A percentile compares a stretch with the other conserved stretches of the same genome.
Evolutionary conservation across 73 alveolate species (phyloP).

Genomic region (Uronychia binucleata): DNA sequence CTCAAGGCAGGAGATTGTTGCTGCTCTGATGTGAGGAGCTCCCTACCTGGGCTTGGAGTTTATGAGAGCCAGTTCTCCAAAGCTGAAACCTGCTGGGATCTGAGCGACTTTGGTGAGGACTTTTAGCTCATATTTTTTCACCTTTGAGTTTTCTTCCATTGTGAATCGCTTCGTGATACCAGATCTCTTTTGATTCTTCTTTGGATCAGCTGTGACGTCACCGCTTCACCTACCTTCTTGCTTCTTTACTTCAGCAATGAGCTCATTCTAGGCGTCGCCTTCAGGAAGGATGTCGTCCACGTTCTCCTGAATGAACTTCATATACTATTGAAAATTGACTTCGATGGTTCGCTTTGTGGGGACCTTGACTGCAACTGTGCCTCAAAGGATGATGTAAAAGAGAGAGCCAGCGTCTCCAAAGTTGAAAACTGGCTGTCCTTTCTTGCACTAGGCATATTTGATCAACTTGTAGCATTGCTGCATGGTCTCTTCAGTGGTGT

Average conservation of each 20-base stretch:
- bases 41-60: constrained; percentile 41
- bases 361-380: constrained; percentile 57
- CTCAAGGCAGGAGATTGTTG: constrained; percentile 22
- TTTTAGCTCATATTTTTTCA: constrained; percentile 1
- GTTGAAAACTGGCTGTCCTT: constrained; percentile 42
- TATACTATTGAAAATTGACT: constrained; percentile 7
- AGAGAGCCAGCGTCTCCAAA: constrained; percentile 53
- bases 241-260: not conserved
- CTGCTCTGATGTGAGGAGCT: constrained; percentile 29
- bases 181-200: not conserved
- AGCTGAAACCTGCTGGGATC: constrained; percentile 22
- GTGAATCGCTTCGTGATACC: not conserved
- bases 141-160: not conserved
- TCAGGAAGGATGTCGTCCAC: constrained; percentile 25
- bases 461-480: not conserved
- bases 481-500: not conserved
- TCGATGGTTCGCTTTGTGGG: constrained; percentile 31
- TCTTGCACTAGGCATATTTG: not conserved
- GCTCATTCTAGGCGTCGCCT: not conserved
- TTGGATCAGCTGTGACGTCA: not conserved
- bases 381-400: constrained; percentile 55
- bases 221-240: not conserved
- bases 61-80: constrained; percentile 66
- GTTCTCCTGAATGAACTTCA: not conserved
- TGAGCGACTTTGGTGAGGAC: constrained; percentile 26